Conservation (phyloP, 345 rosid genomes). For the Excoecaria agallocha region DNA sequence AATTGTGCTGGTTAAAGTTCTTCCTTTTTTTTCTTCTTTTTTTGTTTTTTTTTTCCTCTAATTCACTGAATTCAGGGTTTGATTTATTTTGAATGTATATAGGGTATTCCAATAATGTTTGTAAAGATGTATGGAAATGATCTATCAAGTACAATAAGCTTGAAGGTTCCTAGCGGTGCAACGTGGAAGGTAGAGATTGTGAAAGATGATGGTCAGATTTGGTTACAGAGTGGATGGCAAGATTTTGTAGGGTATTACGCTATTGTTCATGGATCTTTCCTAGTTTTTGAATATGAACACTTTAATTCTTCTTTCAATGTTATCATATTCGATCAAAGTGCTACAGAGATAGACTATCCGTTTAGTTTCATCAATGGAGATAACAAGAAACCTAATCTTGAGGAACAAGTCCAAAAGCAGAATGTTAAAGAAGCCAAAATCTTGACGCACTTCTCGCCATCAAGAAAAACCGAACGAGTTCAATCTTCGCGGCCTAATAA, state of each 20-base stretch:
- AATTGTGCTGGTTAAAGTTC: not conserved
- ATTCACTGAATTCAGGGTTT: not conserved
- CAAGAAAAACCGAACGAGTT: not conserved
- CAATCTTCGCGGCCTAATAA: not conserved
- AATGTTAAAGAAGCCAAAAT: not conserved
- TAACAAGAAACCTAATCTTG: not conserved
- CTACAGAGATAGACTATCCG: conserved; percentile 16
- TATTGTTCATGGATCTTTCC: conserved; percentile 22
- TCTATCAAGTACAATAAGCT: not conserved
- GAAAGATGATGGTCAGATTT: conserved; percentile 14
- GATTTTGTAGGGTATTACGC: conserved; percentile 19
- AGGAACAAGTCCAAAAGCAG: not conserved
- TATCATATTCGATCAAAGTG: conserved; percentile 15
- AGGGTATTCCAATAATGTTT: not conserved
- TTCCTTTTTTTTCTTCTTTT: not conserved
- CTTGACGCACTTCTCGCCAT: not conserved
- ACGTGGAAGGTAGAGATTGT: conserved; percentile 9
- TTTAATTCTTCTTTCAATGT: conserved; percentile 19
- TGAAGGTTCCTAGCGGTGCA: conserved; percentile 15
- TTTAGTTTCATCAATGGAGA: not conserved
- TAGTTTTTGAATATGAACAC: conserved; percentile 21
- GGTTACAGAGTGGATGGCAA: conserved; percentile 36
- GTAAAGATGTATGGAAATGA: conserved; percentile 3
- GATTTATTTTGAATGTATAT: not conserved
- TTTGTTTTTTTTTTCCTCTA: no score